Evolutionary conservation across 1,139 yeast genomes (phyloP), one percentile per base, ranked within the genome.

Genomic region (Nadsonia starkeyi-henricii): DNA sequence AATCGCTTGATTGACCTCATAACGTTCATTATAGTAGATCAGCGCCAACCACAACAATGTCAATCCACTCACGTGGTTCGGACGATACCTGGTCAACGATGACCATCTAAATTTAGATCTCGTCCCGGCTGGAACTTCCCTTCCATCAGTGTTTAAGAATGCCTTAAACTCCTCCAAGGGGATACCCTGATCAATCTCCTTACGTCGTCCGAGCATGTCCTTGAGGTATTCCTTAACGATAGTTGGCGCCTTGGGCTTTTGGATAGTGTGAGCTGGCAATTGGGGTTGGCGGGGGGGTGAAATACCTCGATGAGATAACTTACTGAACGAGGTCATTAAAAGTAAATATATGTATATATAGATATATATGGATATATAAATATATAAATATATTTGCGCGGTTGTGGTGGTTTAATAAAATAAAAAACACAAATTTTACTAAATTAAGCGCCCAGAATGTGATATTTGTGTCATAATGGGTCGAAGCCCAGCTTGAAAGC

Each of bases 1-100:
- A 21, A 85, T 64, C 0, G 76, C 69, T 21, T 64, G 60, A 44
- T 63, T 65, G 0, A 82, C 83, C n/a, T 71, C 70, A 0, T 71
- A 62, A 45, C 86, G 63, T 59, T 86, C 95, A 53, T 72, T 75
- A 58, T 77, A 77, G 56, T 78, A 79, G 1, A 82, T 64, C 2
- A 74, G 49, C 0, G 67, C 36, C 0, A 74, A 42, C 86, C 86
- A 81, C 1, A 62, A 46, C 36, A 68, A n/a, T 46, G 58, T 52
- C 37, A 70, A 48, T 0, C 57, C 44, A 19, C 53, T 23, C 28
- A 23, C 28, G 9, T 23, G 28, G 28, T 9, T 9, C 5, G 28
- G 28, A 9, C 28, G 28, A 9, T 23, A 23, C 9, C 28, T 23
- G 5, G 28, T 9, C 28, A 23, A 9, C 9, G 21, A 9, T 4